Percentiles rank a stretch among this genome's conserved stretches.
Evolutionary conservation across 257 asterid species (phyloP).

Genomic region (Scutellaria baicalensis): DNA sequence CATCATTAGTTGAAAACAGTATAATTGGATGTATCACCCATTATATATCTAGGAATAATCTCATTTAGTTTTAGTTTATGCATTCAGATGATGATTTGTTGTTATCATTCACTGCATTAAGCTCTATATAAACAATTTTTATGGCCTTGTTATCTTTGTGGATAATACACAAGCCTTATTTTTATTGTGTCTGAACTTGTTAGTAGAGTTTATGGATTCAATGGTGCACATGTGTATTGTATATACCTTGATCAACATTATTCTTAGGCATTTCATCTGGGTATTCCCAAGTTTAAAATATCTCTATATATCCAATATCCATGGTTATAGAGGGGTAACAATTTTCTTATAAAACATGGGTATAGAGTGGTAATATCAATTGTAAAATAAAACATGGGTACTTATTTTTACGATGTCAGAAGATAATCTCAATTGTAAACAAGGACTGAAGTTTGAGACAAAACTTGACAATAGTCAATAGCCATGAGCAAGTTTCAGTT

Average conservation of each 20-base stretch:
- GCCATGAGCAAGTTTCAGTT: slow-evolving; percentile 1
- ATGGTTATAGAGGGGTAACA: too few species aligned
- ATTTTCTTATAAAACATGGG: too few species aligned
- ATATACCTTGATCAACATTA: neutral
- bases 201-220: neutral
- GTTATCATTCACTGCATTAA: neutral
- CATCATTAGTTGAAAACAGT: neutral
- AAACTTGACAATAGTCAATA: neutral
- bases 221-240: neutral
- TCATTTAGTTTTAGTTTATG: neutral
- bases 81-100: neutral
- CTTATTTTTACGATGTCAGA: neutral
- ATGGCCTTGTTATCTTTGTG: neutral
- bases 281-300: neutral
- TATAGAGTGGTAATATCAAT: neutral
- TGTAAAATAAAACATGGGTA: too few species aligned
- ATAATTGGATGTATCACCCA: neutral
- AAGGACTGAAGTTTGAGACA: neutral
- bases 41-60: neutral
- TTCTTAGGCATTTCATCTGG: neutral
- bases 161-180: neutral
- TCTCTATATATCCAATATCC: too few species aligned
- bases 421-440: neutral
- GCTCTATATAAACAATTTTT: neutral
- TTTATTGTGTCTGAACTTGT: neutral